Evolutionary conservation across 169 alveolate genomes (phyloP), one percentile per base, ranked within the genome.

Genomic region (Babesia divergens): DNA sequence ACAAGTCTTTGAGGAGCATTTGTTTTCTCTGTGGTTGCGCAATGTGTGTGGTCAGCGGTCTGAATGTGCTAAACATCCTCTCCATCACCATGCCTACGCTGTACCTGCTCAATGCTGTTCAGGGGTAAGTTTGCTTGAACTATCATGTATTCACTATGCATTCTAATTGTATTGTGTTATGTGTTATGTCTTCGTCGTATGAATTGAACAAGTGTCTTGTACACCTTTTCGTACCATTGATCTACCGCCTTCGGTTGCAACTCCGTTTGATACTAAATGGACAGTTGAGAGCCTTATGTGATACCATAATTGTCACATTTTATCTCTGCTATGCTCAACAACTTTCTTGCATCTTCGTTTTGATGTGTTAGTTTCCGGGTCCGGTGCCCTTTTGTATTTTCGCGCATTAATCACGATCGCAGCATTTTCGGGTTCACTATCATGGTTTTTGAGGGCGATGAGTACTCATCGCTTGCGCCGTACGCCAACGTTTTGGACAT

Each of bases 21-120:
- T 58, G 77, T 53, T 76, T 76, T 35, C 71, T 76, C n/a, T 14
- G 65, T 11, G 85, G 77, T 1, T 76, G 85, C 42, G 69, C 74
- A 53, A 64, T 76, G 60, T 76, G 85, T 46, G 37, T 76, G 22
- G 85, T 76, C 72, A 76, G 85, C 62, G 70, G 44, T 5, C 62
- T 76, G 31, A 76, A 76, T 65, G 70, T 47, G 20, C 24, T 76
- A 20, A 76, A 76, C 56, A 52, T 76, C 44, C 44, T 76, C 32
- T 76, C 85, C 42, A 46, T 76, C 5, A 52, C 43, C 13, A 54
- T 22, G 47, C 85, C 85, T 13, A 26, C 85, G 14, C 64, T 76
- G 31, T 76, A 76, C 42, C 74, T 76, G 43, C 72, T 76, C 34
- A 76, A 76, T 55, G 26, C 55, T n/a, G 72, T 76, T 2, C 85